These are phyloP conservation scores for Lentinula detonsa DNA, from an alignment of 768 basidiomycete genomes.

Conservation along the genomic window DNA sequence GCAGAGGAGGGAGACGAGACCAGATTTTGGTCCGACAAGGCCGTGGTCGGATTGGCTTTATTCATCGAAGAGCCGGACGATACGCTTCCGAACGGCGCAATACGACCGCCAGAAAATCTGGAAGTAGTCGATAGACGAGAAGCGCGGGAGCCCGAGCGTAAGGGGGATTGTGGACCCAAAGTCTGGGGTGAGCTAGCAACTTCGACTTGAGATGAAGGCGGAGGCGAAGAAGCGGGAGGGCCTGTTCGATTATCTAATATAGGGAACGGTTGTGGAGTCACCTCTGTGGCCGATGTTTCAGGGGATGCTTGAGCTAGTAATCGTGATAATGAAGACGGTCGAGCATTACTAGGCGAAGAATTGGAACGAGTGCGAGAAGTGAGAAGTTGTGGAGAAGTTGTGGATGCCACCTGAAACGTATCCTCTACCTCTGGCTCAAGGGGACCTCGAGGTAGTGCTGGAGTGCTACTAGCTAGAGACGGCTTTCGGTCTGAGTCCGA, in stretches of 20 bases:
- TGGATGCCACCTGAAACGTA: slow-evolving; percentile 56
- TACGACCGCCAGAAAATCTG: slow-evolving; percentile 56
- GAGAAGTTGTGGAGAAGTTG: slow-evolving; percentile 65
- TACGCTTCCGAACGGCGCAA: slow-evolving; percentile 51
- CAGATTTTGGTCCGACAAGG: slow-evolving; percentile 50
- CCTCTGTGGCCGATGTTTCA: slow-evolving; percentile 26
- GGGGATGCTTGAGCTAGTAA: slow-evolving; percentile 68
- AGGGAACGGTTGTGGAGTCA: slow-evolving; percentile 7
- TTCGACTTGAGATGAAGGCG: slow-evolving; percentile 28
- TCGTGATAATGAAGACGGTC: slow-evolving; percentile 76
- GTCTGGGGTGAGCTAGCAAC: slow-evolving; percentile 30
- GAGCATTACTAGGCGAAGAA: slow-evolving; percentile 55
- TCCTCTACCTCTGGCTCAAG: slow-evolving; percentile 71
- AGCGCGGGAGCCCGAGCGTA: slow-evolving; percentile 68
- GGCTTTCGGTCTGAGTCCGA: slow-evolving; percentile 28
- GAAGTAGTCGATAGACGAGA: slow-evolving; percentile 68
- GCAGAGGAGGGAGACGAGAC: slow-evolving; percentile 39
- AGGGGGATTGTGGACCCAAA: slow-evolving; percentile 41
- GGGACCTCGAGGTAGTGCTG: slow-evolving; percentile 52
- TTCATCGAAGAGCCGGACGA: slow-evolving; percentile 30
- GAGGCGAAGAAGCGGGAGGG: slow-evolving; percentile 30
- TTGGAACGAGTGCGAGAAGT: slow-evolving; percentile 57
- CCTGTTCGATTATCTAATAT: slow-evolving; percentile 19
- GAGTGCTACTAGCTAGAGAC: slow-evolving; percentile 21
- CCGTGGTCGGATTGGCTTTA: slow-evolving; percentile 66